phyloP scores from a whole-genome alignment of 352 stramenopile genomes.

The Labyrinthula sp. region DNA sequence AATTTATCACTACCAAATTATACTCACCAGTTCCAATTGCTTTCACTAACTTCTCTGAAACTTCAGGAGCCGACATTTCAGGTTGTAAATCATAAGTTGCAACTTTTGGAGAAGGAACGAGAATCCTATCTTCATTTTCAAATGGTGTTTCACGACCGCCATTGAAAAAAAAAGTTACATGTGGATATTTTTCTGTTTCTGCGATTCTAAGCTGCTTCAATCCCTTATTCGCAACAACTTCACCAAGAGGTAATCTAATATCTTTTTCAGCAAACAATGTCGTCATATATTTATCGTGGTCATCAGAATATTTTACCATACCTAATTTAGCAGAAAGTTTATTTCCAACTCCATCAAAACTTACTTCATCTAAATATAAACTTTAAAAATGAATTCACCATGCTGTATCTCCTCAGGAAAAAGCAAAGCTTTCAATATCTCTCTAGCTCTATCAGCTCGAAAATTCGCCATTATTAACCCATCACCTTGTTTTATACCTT shows the following conservation, averaged over 20 bases:
- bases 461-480: constrained; percentile 28
- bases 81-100: constrained; percentile 29
- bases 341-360: no score
- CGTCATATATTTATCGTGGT: constrained; percentile 13
- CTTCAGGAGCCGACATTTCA: constrained; percentile 23
- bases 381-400: constrained; percentile 10
- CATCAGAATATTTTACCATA: constrained; percentile 20
- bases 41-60: constrained; percentile 15
- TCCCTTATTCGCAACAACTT: constrained; percentile 23
- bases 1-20: constrained; percentile 28
- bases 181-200: constrained; percentile 28
- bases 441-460: constrained; percentile 26
- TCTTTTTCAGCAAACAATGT: constrained; percentile 22
- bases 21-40: constrained; percentile 23
- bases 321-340: constrained; percentile 9
- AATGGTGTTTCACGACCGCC: constrained; percentile 28
- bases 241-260: constrained; percentile 24
- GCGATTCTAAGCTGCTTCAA: constrained; percentile 26
- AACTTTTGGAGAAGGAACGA: constrained; percentile 23
- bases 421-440: constrained; percentile 22
- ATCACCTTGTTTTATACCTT: constrained; percentile 30
- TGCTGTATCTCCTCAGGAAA: constrained; percentile 17
- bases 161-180: constrained; percentile 33
- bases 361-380: no score
- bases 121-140: constrained; percentile 24